Conservation (phyloP, 2,329 filamentous ascomycete species). For the Daldinia eschscholtzii region DNA sequence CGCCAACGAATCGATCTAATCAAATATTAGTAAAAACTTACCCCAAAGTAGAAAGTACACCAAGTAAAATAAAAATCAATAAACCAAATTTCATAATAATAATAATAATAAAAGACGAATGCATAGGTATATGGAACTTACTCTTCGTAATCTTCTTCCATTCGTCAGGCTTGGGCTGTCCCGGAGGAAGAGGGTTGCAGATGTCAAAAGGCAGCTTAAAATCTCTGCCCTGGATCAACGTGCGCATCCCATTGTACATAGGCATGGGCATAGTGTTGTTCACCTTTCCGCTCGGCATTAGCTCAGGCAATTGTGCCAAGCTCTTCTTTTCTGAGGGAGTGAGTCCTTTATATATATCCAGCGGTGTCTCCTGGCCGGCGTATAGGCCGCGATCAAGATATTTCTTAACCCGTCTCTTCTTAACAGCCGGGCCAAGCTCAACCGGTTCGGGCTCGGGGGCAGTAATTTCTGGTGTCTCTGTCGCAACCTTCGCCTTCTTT, state of each 20-base stretch:
- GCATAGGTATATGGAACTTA: conserved; percentile 62
- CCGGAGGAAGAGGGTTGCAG: conserved; percentile 86
- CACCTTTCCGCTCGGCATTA: conserved; percentile 60
- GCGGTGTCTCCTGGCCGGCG: conserved; percentile 77
- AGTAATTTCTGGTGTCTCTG: conserved; percentile 54
- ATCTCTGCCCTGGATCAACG: conserved; percentile 78
- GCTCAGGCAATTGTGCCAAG: conserved; percentile 62
- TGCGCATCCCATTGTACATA: conserved; percentile 80
- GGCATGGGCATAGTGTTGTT: conserved; percentile 77
- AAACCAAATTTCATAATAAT: not conserved
- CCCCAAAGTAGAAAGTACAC: conserved; percentile 4
- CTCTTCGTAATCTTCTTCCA: conserved; percentile 94
- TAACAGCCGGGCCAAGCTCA: conserved; percentile 55
- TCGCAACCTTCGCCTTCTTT: conserved; percentile 52
- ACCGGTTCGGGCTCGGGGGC: conserved; percentile 53
- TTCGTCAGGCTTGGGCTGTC: conserved; percentile 91
- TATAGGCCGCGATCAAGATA: conserved; percentile 89
- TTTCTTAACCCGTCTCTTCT: conserved; percentile 72
- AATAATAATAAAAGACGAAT: not conserved
- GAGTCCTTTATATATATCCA: conserved; percentile 63
- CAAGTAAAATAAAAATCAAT: conserved; percentile 1
- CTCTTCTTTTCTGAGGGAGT: conserved; percentile 65
- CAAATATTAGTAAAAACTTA: conserved; percentile 49
- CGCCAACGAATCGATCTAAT: conserved; percentile 88
- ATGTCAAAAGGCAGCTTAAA: conserved; percentile 93